phyloP scores from a whole-genome alignment of 2,329 filamentous ascomycete genomes.

The Coniochaeta sp. region DNA sequence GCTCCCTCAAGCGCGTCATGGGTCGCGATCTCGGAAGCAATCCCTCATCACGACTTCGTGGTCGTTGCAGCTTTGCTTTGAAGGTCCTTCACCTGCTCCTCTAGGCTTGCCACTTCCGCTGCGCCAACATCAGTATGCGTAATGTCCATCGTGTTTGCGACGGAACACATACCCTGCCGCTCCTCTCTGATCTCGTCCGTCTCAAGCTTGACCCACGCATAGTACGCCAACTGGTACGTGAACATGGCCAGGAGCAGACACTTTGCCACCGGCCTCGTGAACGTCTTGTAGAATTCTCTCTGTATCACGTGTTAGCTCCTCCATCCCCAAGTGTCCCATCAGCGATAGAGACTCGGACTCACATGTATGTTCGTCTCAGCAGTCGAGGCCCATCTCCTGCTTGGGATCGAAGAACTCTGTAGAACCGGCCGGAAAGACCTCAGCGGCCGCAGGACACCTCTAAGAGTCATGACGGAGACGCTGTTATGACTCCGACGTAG shows the following conservation, averaged over 20 bases:
- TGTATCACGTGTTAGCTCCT: slow-evolving; percentile 18
- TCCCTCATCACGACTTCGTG: not conserved
- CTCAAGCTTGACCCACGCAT: slow-evolving; percentile 67
- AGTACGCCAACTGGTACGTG: slow-evolving; percentile 73
- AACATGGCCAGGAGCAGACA: slow-evolving; percentile 68
- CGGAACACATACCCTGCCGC: not conserved
- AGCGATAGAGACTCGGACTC: not conserved
- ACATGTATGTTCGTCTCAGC: not conserved
- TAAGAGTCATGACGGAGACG: not conserved
- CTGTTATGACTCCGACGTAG: not conserved
- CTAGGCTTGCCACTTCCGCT: slow-evolving; percentile 15
- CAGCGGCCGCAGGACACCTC: not conserved
- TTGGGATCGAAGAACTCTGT: not conserved
- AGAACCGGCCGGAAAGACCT: not conserved
- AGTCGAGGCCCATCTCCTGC: not conserved
- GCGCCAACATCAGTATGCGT: not conserved
- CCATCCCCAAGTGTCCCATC: too few species aligned
- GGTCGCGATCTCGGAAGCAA: not conserved
- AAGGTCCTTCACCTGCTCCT: slow-evolving; percentile 11
- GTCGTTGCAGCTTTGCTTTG: slow-evolving; percentile 4
- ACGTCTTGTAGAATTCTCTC: slow-evolving; percentile 67
- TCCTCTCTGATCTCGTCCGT: slow-evolving; percentile 58
- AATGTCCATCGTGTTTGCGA: too few species aligned
- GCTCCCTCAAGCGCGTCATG: not conserved
- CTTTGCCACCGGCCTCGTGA: slow-evolving; percentile 66